Percentiles rank a stretch among this genome's conserved stretches.
phyloP scores from a whole-genome alignment of 2,329 filamentous ascomycete genomes.

The Clathrospora elynae region DNA sequence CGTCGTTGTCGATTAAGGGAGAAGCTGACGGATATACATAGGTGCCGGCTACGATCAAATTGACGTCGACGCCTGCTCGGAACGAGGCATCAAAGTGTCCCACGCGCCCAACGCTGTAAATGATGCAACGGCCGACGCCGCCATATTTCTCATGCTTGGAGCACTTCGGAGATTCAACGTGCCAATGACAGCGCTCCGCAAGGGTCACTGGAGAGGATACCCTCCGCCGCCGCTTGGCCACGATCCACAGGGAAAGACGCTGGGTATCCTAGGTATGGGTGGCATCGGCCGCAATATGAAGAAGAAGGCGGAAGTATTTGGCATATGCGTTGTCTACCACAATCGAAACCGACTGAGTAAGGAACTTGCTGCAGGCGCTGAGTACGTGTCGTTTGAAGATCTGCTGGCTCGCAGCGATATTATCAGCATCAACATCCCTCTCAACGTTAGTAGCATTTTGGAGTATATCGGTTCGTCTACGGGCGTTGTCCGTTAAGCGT shows the following conservation, averaged over 20 bases:
- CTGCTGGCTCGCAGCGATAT: slow-evolving; percentile 74
- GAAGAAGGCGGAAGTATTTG: slow-evolving; percentile 74
- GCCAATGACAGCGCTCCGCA: slow-evolving; percentile 68
- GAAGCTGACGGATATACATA: slow-evolving; percentile 36
- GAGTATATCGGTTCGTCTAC: too few relatives aligned
- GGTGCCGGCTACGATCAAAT: slow-evolving; percentile 87
- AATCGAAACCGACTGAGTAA: slow-evolving; percentile 68
- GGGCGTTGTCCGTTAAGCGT: too few relatives aligned
- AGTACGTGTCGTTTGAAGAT: slow-evolving; percentile 75
- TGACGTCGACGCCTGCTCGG: slow-evolving; percentile 72
- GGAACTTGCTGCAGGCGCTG: slow-evolving; percentile 61
- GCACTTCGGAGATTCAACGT: slow-evolving; percentile 75
- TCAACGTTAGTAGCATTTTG: slow-evolving; percentile 67
- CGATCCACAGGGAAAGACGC: slow-evolving; percentile 76
- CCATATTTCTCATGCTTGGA: slow-evolving; percentile 80
- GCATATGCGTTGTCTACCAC: slow-evolving; percentile 75
- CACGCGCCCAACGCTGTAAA: slow-evolving; percentile 83
- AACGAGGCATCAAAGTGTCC: slow-evolving; percentile 70
- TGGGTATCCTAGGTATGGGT: slow-evolving; percentile 85
- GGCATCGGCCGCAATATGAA: slow-evolving; percentile 81
- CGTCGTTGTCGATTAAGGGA: not conserved
- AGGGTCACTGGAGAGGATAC: slow-evolving; percentile 69
- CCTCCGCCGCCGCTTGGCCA: slow-evolving; percentile 65
- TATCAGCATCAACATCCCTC: slow-evolving; percentile 76
- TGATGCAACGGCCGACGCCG: slow-evolving; percentile 81